Conservation (phyloP, 2,329 filamentous ascomycete species). For the Huntiella abstrusa region DNA sequence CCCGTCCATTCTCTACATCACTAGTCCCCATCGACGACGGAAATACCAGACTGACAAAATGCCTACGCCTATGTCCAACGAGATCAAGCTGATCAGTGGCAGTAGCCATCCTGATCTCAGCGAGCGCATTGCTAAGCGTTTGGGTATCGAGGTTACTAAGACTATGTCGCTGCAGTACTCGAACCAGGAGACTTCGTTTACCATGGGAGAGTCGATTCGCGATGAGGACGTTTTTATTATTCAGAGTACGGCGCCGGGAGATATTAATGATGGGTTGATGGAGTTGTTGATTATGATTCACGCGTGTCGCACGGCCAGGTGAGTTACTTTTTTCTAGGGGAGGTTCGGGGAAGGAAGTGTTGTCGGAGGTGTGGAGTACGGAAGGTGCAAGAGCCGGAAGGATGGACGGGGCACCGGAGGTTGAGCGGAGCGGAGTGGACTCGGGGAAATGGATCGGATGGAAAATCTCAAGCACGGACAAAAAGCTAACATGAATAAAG, state of each 20-base stretch:
- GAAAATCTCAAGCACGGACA: too few species aligned
- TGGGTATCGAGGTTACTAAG: constrained; percentile 61
- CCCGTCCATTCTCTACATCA: not conserved
- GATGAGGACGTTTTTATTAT: constrained; percentile 96
- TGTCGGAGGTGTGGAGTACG: too few species aligned
- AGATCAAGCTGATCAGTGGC: constrained; percentile 33
- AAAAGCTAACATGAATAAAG: constrained; percentile 9
- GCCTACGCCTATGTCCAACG: constrained; percentile 26
- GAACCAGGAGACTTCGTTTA: constrained; percentile 76
- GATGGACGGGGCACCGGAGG: too few species aligned
- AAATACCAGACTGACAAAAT: constrained; percentile 1
- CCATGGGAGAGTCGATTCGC: constrained; percentile 85
- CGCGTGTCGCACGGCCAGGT: constrained; percentile 48
- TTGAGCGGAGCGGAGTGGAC: too few species aligned
- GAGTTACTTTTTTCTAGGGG: not conserved
- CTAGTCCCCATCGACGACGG: not conserved
- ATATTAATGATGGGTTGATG: constrained; percentile 97
- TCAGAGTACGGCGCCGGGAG: constrained; percentile 83
- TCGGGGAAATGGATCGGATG: too few species aligned
- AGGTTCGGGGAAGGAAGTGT: too few species aligned
- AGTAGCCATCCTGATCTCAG: constrained; percentile 30
- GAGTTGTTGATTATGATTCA: constrained; percentile 97
- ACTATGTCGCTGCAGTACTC: constrained; percentile 70
- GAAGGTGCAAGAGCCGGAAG: too few species aligned
- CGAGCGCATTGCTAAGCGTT: constrained; percentile 26